phyloP scores from a whole-genome alignment of 768 basidiomycete genomes.

The Suillus tomentosus region DNA sequence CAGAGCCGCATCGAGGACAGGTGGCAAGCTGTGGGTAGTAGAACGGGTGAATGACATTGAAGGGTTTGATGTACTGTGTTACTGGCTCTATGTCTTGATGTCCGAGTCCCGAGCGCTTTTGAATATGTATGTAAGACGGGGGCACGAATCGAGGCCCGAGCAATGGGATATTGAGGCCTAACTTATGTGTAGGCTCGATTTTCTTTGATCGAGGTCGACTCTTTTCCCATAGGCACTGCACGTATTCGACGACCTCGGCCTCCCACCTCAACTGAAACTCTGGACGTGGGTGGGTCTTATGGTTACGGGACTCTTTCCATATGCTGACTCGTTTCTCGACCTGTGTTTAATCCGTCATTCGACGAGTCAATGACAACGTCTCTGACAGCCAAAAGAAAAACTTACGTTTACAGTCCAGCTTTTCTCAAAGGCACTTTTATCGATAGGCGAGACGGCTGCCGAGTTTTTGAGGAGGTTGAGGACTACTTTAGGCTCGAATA shows the following conservation, averaged over 20 bases:
- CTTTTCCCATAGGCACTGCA: conserved; percentile 16
- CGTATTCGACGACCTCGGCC: conserved; percentile 24
- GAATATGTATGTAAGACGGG: conserved; percentile 16
- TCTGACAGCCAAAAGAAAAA: not conserved
- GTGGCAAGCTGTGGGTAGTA: no score
- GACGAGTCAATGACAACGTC: not conserved
- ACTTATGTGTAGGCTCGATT: not conserved
- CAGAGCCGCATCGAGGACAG: no score
- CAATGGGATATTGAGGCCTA: conserved; percentile 17
- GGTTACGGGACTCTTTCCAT: conserved; percentile 1
- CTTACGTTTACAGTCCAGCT: conserved; percentile 4
- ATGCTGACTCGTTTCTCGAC: conserved; percentile 5
- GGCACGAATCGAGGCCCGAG: conserved; percentile 27
- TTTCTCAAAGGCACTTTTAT: conserved; percentile 1
- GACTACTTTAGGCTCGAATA: conserved; percentile 16
- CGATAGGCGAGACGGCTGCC: not conserved
- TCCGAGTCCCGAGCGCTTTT: conserved; percentile 1
- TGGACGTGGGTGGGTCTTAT: conserved; percentile 9
- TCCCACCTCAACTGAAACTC: conserved; percentile 24
- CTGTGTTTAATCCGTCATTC: not conserved
- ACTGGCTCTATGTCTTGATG: not conserved
- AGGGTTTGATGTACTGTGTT: conserved; percentile 1
- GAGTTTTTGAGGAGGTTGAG: conserved; percentile 3
- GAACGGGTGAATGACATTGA: no score
- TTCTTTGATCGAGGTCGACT: conserved; percentile 13